Base-by-base conservation (phyloP, 768 basidiomycete genomes). In the Rhodotorula paludigena region DNA sequence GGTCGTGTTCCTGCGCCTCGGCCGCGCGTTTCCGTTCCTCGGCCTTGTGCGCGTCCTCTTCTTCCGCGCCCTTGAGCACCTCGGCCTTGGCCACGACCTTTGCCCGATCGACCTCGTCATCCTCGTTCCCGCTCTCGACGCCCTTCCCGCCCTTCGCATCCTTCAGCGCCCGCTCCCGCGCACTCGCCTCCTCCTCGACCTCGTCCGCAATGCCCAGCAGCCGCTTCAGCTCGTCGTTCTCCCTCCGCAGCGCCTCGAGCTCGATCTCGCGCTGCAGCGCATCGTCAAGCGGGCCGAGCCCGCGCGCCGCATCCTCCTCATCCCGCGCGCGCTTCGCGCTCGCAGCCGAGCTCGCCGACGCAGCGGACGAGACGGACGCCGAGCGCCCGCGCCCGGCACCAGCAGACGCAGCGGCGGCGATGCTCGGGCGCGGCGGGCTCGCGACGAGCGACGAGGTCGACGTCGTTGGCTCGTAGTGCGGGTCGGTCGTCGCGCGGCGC, bases 221-320 rank as follows among this genome's bases (percentile, higher is more conserved):
- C 74, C 82, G 82, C 57, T 94, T 82, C 57, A 99, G 80, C 63
- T 85, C 83, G 51, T 84, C 83, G 76, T 99, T 99, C 80, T 98
- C 94, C 57, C 80, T 80, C 77, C 88, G 87, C 49, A 99, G 80
- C 56, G 92, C 83, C 16, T 82, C 75, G 59, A 99, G 90, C 80
- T 98, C 96, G 68, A 81, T 80, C 77, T 98, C 94, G 68, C 96
- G 84, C 77, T 91, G 89, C 65, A 87, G 71, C 4, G 89, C 87
- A 90, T 94, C 97, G 78, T 98, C 92, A 48, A 82, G 80, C 47
- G 71, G 71, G 41, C 77, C 75, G n/a, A 74, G 73, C 21, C 80
- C 77, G 8, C 41, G 32, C n/a, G 7, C 0, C 5, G 35, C 44
- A n/a, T n/a, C n/a, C 33, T 56, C 5, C 52, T 53, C 41, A 32